Conservation (phyloP, 176 grass and related monocot genomes). For the Eleusine indica region DNA sequence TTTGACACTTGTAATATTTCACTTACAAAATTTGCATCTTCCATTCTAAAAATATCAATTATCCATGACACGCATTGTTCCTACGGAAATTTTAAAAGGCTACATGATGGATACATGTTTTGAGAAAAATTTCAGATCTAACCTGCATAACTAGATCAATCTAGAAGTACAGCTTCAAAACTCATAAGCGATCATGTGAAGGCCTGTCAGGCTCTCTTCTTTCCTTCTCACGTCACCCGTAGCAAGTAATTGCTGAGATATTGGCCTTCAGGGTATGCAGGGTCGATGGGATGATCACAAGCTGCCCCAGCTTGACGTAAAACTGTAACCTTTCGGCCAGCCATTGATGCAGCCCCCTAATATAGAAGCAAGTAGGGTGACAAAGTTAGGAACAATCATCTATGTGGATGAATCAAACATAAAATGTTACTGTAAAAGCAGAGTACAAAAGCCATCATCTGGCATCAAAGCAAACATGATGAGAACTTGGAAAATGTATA, state of each 20-base stretch:
- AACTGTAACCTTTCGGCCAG: constrained; percentile 75
- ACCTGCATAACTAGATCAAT: constrained; percentile 7
- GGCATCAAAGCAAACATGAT: neutral
- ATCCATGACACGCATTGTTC: neutral
- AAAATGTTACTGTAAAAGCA: neutral
- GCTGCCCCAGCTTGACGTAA: constrained; percentile 86
- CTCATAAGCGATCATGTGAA: constrained; percentile 3
- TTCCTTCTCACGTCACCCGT: constrained; percentile 57
- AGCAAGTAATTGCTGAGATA: constrained; percentile 92
- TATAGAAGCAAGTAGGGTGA: constrained; percentile 29
- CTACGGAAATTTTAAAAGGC: neutral
- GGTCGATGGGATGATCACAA: constrained; percentile 81
- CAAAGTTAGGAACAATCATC: neutral
- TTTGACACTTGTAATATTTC: constrained; percentile 17
- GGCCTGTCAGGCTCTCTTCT: neutral
- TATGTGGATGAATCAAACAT: neutral
- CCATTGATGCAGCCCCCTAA: constrained; percentile 84
- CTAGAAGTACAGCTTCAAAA: constrained; percentile 4
- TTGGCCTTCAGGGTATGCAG: constrained; percentile 80
- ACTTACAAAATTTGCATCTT: neutral
- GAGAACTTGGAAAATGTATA: neutral
- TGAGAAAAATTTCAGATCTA: constrained; percentile 16
- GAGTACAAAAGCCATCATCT: neutral
- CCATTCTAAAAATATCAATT: neutral
- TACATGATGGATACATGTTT: neutral